Evolutionary conservation across 371 early-diverging fungal species (phyloP).

Genomic region (Sporodiniella umbellata): DNA sequence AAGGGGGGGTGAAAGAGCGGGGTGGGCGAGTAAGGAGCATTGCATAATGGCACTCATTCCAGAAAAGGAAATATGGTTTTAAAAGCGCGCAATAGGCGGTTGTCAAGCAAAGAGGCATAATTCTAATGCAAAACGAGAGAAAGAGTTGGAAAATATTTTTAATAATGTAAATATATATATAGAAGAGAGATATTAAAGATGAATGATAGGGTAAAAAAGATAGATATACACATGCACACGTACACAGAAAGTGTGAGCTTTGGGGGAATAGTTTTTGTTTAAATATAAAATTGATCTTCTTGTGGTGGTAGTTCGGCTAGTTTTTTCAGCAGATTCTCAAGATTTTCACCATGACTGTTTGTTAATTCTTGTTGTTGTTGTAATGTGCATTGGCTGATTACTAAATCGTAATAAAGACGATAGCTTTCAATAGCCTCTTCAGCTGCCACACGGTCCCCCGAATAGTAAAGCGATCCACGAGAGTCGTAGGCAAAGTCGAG

Average conservation of each 20-base stretch:
- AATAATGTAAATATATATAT: background rate
- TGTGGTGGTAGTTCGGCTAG: slow-evolving; percentile 17
- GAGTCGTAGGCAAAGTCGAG: slow-evolving; percentile 39
- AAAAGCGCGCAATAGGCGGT: too few relatives aligned
- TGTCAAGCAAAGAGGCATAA: too few relatives aligned
- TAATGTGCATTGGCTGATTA: background rate
- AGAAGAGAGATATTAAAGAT: background rate
- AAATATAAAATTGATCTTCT: too few relatives aligned
- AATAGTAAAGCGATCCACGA: slow-evolving; percentile 34
- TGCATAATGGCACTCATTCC: too few relatives aligned
- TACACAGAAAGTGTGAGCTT: too few relatives aligned
- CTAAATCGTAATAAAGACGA: slow-evolving; percentile 9
- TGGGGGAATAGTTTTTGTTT: too few relatives aligned
- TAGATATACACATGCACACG: too few relatives aligned
- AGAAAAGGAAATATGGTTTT: too few relatives aligned
- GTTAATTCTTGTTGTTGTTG: slow-evolving; percentile 7
- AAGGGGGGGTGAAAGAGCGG: too few relatives aligned
- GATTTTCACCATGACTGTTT: slow-evolving; percentile 14
- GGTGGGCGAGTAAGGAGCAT: too few relatives aligned
- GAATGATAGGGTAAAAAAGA: slow-evolving; percentile 1
- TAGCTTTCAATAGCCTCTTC: slow-evolving; percentile 37
- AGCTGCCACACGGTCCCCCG: slow-evolving; percentile 33
- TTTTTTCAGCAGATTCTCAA: slow-evolving; percentile 16
- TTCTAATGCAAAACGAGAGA: too few relatives aligned
- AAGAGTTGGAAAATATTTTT: too few relatives aligned